Evolutionary conservation across 148 eudicot species (phyloP), one percentile per base, ranked within the genome.

Genomic region (Cornus controversa): DNA sequence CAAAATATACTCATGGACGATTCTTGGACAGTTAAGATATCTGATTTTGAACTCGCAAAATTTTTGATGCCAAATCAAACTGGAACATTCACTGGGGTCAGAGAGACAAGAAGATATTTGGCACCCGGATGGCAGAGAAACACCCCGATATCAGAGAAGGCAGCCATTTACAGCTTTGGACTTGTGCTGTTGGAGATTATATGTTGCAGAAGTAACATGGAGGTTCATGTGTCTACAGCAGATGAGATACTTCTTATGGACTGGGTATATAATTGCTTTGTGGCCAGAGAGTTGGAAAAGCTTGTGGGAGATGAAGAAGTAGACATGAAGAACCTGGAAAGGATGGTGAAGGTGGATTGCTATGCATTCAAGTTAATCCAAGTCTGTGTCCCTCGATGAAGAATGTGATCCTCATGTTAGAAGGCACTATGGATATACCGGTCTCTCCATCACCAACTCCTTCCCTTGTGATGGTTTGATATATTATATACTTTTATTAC

Each of bases 91-190:
- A 75, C 79, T 8, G 70, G 69, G 23, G 73, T 76, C 2, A 75
- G 83, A 29, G 83, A 79, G 15, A 75, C 79, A 29, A 70, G 71
- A 64, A 79, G 83, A 5, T 80, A 75, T 31, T 69, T 63, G 37
- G 83, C 83, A 16, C 79, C 83, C 24, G 83, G 75, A 28, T 80
- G 83, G 79, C 77, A 70, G 70, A 75, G 68, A 47, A 80, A 76
- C 79, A 66, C 13, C 25, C 66, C 9, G 20, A 28, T 80, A 16
- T 69, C 69, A 1, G 53, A 29, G 8, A 80, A 80, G 50, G 83
- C 75, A 36, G 83, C 70, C 53, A 67, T 80, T 10, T 80, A 80
- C 45, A 80, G 79, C 75, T 80, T 60, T 37, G 75, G 79, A 9
- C 66, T 80, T 5, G 65, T 60, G 65, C 10, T 60, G 10, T 60